Conservation (phyloP, 2,329 filamentous ascomycete genomes). For the Fusarium sp. region DNA sequence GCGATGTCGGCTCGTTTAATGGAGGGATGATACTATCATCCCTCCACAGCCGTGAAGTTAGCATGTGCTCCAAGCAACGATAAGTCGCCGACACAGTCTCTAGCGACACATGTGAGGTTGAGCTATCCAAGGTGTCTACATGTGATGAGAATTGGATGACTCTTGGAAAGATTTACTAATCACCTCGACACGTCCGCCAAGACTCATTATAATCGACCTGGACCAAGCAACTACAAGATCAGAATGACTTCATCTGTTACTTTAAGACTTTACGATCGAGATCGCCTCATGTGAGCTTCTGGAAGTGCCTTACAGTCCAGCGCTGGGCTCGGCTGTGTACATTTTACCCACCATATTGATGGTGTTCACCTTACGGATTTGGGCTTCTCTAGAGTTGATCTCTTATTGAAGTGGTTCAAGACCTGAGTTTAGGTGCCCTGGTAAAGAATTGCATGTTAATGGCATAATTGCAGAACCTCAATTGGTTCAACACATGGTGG, state of each 20-base stretch:
- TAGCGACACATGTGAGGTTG: background rate
- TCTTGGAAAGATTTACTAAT: too few species aligned
- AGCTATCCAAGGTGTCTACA: background rate
- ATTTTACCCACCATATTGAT: too few species aligned
- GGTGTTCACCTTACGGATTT: background rate
- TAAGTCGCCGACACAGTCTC: rapidly evolving
- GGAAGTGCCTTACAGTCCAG: background rate
- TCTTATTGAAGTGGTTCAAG: background rate
- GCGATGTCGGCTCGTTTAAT: background rate
- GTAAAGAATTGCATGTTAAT: background rate
- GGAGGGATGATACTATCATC: background rate
- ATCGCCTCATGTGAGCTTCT: too few species aligned
- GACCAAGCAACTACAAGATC: background rate
- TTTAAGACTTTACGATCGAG: background rate
- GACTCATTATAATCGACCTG: background rate
- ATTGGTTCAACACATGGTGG: rapidly evolving
- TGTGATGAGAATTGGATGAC: background rate
- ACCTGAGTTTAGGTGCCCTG: too few species aligned
- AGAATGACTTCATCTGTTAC: too few species aligned
- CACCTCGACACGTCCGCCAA: background rate
- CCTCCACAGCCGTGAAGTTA: background rate
- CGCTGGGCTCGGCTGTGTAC: too few species aligned
- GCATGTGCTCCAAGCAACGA: background rate
- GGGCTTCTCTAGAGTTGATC: rapidly evolving
- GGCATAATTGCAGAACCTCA: background rate